Conservation (phyloP, 345 rosid genomes). For the Eucalyptus cloeziana region DNA sequence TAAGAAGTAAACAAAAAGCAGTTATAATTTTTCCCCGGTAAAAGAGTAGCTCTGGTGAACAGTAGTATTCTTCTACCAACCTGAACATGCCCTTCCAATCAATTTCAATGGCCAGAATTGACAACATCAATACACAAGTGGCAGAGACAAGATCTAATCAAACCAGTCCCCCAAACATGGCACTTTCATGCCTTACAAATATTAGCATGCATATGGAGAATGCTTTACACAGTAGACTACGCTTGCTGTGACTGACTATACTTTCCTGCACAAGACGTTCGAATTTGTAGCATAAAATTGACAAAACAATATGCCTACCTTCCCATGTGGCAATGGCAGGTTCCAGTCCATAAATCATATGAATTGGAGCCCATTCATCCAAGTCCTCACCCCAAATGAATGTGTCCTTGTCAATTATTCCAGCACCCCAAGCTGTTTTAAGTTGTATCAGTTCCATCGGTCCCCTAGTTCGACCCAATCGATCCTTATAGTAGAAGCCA, state of each 20-base stretch:
- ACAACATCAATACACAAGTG: neutral
- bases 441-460: conserved; percentile 82
- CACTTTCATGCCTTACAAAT: neutral
- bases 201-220: neutral
- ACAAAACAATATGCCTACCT: conserved; percentile 25
- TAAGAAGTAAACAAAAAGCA: neutral
- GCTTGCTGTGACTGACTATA: neutral
- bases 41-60: neutral
- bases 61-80: neutral
- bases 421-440: conserved; percentile 88
- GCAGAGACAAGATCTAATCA: neutral
- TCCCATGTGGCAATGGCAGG: conserved; percentile 95
- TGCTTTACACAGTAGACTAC: neutral
- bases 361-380: conserved; percentile 98
- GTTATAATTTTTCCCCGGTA: neutral
- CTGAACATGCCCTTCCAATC: neutral
- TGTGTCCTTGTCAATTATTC: conserved; percentile 83
- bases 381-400: conserved; percentile 90
- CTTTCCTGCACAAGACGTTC: neutral
- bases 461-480: conserved; percentile 85
- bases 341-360: conserved; percentile 89
- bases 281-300: neutral
- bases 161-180: neutral
- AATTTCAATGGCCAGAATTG: neutral
- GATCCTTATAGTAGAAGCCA: conserved; percentile 85